Evolutionary conservation across 768 basidiomycete genomes (phyloP).

Genomic region (Auricularia auricula-judae): DNA sequence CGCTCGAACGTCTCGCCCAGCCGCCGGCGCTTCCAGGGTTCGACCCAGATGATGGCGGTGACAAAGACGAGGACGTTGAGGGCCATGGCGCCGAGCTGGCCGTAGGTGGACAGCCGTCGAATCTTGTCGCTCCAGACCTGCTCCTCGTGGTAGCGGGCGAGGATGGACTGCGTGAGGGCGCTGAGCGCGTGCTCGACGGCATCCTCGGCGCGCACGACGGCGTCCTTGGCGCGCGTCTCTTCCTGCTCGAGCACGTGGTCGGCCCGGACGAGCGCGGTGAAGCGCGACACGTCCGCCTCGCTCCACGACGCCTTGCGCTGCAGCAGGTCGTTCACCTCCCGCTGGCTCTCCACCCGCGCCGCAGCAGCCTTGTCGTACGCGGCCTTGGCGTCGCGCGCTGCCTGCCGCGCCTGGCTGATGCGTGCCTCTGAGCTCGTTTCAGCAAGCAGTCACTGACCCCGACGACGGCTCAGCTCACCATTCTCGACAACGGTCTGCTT

Average conservation of each 20-base stretch:
- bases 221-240: slow-evolving; percentile 58
- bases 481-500: slow-evolving; percentile 68
- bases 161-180: slow-evolving; percentile 77
- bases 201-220: slow-evolving; percentile 59
- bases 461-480: slow-evolving; percentile 37
- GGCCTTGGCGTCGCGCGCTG: slow-evolving; percentile 60
- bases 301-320: slow-evolving; percentile 92
- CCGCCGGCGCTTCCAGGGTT: slow-evolving; percentile 89
- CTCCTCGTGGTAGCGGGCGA: slow-evolving; percentile 92
- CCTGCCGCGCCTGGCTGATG: slow-evolving; percentile 55
- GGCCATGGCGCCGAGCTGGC: slow-evolving; percentile 71
- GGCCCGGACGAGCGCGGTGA: slow-evolving; percentile 81
- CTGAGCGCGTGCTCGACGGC: slow-evolving; percentile 80
- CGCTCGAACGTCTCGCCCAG: slow-evolving; percentile 84
- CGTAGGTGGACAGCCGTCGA: slow-evolving; percentile 88
- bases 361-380: slow-evolving; percentile 71
- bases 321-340: slow-evolving; percentile 91
- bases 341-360: slow-evolving; percentile 74
- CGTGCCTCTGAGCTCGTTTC: slow-evolving; percentile 44
- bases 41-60: slow-evolving; percentile 79
- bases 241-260: slow-evolving; percentile 82
- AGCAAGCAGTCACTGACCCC: too few species aligned
- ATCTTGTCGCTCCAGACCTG: slow-evolving; percentile 99
- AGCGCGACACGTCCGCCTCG: slow-evolving; percentile 75
- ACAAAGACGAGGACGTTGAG: slow-evolving; percentile 88